A percentile compares a stretch with the other conserved stretches of the same genome.
Evolutionary conservation across 129 eudicot genomes (phyloP).

Genomic region (Arctium minus): DNA sequence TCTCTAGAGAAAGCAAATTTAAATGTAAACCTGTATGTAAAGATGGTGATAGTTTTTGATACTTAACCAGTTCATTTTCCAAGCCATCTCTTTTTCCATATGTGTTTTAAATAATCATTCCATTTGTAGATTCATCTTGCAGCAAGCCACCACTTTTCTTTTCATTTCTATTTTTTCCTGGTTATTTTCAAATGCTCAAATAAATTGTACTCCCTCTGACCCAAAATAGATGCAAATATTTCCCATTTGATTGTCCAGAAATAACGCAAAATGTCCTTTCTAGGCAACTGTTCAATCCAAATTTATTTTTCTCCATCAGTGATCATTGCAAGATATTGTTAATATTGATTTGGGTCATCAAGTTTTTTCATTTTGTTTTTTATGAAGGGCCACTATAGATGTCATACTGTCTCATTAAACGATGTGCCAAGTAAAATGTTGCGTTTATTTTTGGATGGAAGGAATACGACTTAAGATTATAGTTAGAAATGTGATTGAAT

Average conservation of each 20-base stretch:
- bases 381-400: neutral
- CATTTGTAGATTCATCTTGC: too few species aligned
- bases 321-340: neutral
- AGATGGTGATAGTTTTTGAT: too few species aligned
- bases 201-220: neutral
- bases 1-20: neutral
- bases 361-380: neutral
- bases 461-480: neutral
- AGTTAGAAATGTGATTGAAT: slow-evolving; percentile 10
- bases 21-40: neutral
- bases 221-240: neutral
- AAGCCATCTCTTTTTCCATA: too few species aligned
- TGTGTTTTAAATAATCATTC: too few species aligned
- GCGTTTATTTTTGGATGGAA: neutral
- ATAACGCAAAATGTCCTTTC: neutral
- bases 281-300: neutral
- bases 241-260: neutral
- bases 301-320: neutral
- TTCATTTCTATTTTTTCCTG: too few species aligned
- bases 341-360: neutral
- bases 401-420: neutral
- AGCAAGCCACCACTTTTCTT: too few species aligned
- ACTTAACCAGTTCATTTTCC: too few species aligned
- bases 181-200: too few species aligned
- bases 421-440: neutral